Conservation (phyloP, 2,329 filamentous ascomycete genomes). For the Penicillium crustosum region DNA sequence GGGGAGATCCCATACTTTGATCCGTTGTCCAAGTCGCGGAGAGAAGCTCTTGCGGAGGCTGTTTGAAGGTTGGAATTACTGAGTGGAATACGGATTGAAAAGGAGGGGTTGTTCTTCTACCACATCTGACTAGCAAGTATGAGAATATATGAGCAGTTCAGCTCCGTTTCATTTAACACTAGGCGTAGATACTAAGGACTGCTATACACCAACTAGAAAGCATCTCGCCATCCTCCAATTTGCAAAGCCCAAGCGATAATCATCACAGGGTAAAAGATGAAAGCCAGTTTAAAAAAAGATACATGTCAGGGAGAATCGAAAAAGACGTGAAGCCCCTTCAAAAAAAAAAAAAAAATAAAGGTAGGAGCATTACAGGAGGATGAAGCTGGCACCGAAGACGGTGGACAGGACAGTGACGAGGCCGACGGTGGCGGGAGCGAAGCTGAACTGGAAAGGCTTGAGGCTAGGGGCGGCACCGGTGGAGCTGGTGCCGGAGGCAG, state of each 20-base stretch:
- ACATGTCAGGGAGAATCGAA: slow-evolving; percentile 14
- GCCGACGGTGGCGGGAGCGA: slow-evolving; percentile 54
- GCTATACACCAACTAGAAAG: slow-evolving; percentile 17
- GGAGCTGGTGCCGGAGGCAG: slow-evolving; percentile 30
- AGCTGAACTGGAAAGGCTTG: slow-evolving; percentile 46
- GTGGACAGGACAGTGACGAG: slow-evolving; percentile 54
- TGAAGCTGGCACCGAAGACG: slow-evolving; percentile 52
- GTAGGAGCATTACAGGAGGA: slow-evolving; percentile 31
- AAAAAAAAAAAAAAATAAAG: slow-evolving; percentile 7
- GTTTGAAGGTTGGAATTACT: not conserved
- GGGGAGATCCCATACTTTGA: not conserved
- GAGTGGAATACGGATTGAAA: too few species aligned
- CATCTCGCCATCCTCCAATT: slow-evolving; percentile 1
- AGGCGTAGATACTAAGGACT: slow-evolving; percentile 11
- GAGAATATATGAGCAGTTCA: not conserved
- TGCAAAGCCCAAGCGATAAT: slow-evolving; percentile 1
- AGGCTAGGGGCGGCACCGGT: slow-evolving; percentile 47
- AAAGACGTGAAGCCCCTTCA: not conserved
- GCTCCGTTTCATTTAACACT: slow-evolving; percentile 11
- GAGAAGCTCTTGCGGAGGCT: not conserved
- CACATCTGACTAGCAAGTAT: not conserved
- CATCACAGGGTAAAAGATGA: slow-evolving; percentile 3
- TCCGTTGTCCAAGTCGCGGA: not conserved
- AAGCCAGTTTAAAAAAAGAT: slow-evolving; percentile 14
- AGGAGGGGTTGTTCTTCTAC: not conserved